Percentiles rank a stretch among this genome's conserved stretches.
Evolutionary conservation across 2,329 filamentous ascomycete genomes (phyloP).

Genomic region (Fusarium tupiense): DNA sequence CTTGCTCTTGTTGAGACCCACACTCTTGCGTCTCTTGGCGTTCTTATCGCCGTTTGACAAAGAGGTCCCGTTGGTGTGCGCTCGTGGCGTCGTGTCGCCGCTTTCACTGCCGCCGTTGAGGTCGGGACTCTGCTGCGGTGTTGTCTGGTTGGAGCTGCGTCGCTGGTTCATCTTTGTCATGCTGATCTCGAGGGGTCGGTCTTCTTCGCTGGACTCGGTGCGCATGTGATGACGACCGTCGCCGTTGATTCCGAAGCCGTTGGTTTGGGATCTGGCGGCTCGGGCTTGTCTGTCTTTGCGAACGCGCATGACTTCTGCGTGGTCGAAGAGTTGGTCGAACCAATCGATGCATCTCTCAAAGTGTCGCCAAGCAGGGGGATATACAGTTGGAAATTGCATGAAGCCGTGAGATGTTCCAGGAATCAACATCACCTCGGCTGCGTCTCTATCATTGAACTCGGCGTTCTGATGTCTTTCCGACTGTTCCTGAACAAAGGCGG

Average conservation of each 20-base stretch:
- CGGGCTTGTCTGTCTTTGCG: slow-evolving; percentile 34
- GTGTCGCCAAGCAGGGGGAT: slow-evolving; percentile 89
- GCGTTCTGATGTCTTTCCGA: slow-evolving; percentile 25
- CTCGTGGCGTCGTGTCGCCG: slow-evolving; percentile 28
- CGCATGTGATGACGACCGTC: slow-evolving; percentile 43
- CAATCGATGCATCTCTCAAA: slow-evolving; percentile 81
- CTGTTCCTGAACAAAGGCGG: slow-evolving; percentile 43
- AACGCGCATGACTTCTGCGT: slow-evolving; percentile 55
- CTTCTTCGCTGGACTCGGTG: slow-evolving; percentile 79
- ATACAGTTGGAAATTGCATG: slow-evolving; percentile 87
- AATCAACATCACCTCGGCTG: slow-evolving; percentile 80
- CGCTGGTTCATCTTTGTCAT: slow-evolving; percentile 61
- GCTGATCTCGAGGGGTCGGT: slow-evolving; percentile 83
- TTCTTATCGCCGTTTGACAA: slow-evolving; percentile 39
- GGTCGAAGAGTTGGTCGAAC: slow-evolving; percentile 80
- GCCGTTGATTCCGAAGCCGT: slow-evolving; percentile 34
- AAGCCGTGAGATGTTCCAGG: slow-evolving; percentile 95
- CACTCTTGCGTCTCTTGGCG: slow-evolving; percentile 41
- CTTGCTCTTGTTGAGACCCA: slow-evolving; percentile 48
- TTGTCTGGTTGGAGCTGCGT: slow-evolving; percentile 40
- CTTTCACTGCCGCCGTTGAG: slow-evolving; percentile 29
- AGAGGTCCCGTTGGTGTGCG: slow-evolving; percentile 24
- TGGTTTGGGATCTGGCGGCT: slow-evolving; percentile 2
- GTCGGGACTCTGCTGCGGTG: slow-evolving; percentile 22
- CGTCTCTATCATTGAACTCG: slow-evolving; percentile 54